Evolutionary conservation across 2,329 filamentous ascomycete species (phyloP), one percentile per base, ranked within the genome.

Genomic region (Fusarium sp.): DNA sequence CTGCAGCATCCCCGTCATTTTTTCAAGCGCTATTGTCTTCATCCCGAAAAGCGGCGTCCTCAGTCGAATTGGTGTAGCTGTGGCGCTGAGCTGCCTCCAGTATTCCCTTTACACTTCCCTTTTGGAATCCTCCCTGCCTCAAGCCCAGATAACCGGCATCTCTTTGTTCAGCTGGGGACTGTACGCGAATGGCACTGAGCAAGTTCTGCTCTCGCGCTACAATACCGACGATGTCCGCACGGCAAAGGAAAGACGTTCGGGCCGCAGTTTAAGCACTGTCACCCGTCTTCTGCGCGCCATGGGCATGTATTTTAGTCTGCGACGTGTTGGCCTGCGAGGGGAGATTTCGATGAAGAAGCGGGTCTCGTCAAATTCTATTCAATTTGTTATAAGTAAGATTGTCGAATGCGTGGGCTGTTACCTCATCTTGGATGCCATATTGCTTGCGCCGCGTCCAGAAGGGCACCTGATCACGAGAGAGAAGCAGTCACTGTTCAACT

Each of bases 101-200:
- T 12, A 67, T 5, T n/a, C 35, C 2, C 23, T 67, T 8, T 66
- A 54, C 12, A 37, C 21, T 0, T 47, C 35, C 1, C 4, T 67
- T 0, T 18, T 60, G 9, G 11, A 32, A 1, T 67, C 62, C 0
- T 28, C 53, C 1, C 12, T 67, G 5, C 52, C 53, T 16, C 13
- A 9, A 2, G 42, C 62, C 1, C 62, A 67, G 0, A 43, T 43
- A n/a, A 33, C 18, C 1, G 44, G 57, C 3, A 23, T 60, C 0
- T 67, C 52, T 9, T 12, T 67, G 3, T 28, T 60, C 18, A 33
- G 35, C 19, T 67, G 65, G 65, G 65, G 65, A 0, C 38, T 67
- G 4, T 67, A 25, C 21, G 11, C 28, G 3, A 67, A 47, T 18
- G 32, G 23, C 9, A 19, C 33, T 1, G 64, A 67, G 5, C 53